A percentile compares a stretch with the other conserved stretches of the same genome.
Evolutionary conservation across 2,329 filamentous ascomycete species (phyloP).

Genomic region (Epichloe hybrida): DNA sequence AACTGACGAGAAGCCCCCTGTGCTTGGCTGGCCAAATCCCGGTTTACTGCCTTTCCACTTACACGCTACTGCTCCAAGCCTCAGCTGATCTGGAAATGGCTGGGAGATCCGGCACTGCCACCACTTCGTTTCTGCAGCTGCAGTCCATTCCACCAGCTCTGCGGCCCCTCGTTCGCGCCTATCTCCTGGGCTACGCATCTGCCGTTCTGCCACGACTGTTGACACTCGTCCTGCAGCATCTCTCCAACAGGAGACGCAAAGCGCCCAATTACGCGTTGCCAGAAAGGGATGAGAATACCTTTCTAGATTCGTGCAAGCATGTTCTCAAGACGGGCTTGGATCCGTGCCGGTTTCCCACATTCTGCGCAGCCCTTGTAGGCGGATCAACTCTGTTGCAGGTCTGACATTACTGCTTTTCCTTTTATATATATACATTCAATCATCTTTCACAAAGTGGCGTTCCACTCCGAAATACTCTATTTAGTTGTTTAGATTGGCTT

Average conservation of each 20-base stretch:
- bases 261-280: slow-evolving; percentile 15
- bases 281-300: slow-evolving; percentile 16
- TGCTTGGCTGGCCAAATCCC: neutral
- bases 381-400: slow-evolving; percentile 49
- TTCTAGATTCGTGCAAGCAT: slow-evolving; percentile 18
- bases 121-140: slow-evolving; percentile 9
- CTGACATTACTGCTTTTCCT: neutral
- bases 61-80: neutral
- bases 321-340: slow-evolving; percentile 40
- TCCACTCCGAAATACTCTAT: neutral
- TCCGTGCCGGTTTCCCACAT: slow-evolving; percentile 44
- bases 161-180: slow-evolving; percentile 44
- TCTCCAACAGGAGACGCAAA: slow-evolving; percentile 24
- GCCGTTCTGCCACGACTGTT: slow-evolving; percentile 42
- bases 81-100: neutral
- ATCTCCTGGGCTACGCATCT: slow-evolving; percentile 46
- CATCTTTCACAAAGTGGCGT: neutral
- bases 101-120: neutral
- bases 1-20: too few species aligned
- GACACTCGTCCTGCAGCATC: slow-evolving; percentile 37
- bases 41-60: neutral
- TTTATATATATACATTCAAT: too few species aligned
- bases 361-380: slow-evolving; percentile 47
- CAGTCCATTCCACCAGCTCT: slow-evolving; percentile 33
- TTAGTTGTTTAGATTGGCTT: neutral